Conservation (phyloP, 306 rosid species). For the Quercus glauca region DNA sequence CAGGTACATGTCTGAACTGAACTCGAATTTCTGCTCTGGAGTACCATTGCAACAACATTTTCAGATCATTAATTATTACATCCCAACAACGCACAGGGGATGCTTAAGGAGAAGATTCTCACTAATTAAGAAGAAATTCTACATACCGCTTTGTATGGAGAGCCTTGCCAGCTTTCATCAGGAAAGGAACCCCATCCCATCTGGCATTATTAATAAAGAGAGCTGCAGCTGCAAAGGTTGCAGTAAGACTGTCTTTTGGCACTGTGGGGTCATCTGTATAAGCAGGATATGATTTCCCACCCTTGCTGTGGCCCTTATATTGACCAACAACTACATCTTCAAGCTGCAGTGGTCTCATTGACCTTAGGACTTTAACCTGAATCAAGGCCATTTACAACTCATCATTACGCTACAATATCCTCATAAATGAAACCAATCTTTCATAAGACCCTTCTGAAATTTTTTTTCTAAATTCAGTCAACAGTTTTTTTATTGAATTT, state of each 20-base stretch:
- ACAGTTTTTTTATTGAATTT: background rate
- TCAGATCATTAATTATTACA: slow-evolving; percentile 10
- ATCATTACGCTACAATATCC: slow-evolving; percentile 3
- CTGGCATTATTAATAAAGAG: slow-evolving; percentile 88
- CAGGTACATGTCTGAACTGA: slow-evolving; percentile 95
- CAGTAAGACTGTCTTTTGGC: slow-evolving; percentile 79
- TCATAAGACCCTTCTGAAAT: background rate
- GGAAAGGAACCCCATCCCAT: slow-evolving; percentile 99
- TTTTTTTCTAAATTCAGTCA: background rate
- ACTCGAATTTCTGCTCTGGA: slow-evolving; percentile 98
- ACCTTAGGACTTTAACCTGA: slow-evolving; percentile 93
- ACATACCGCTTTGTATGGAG: slow-evolving; percentile 76
- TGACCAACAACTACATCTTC: slow-evolving; percentile 94
- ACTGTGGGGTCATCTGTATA: slow-evolving; percentile 82
- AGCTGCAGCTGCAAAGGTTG: slow-evolving; percentile 96
- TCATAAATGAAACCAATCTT: background rate
- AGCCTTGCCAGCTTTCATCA: slow-evolving; percentile 99
- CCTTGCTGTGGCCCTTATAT: slow-evolving; percentile 84
- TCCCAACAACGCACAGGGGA: slow-evolving; percentile 12
- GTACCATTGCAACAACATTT: slow-evolving; percentile 9
- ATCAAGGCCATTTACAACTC: slow-evolving; percentile 10
- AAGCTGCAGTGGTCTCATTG: slow-evolving; percentile 74
- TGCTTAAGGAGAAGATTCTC: background rate
- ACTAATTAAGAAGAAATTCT: slow-evolving; percentile 5
- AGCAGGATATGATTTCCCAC: slow-evolving; percentile 67